Conservation (phyloP, 2,329 filamentous ascomycete species). For the Peltaster fructicola region DNA sequence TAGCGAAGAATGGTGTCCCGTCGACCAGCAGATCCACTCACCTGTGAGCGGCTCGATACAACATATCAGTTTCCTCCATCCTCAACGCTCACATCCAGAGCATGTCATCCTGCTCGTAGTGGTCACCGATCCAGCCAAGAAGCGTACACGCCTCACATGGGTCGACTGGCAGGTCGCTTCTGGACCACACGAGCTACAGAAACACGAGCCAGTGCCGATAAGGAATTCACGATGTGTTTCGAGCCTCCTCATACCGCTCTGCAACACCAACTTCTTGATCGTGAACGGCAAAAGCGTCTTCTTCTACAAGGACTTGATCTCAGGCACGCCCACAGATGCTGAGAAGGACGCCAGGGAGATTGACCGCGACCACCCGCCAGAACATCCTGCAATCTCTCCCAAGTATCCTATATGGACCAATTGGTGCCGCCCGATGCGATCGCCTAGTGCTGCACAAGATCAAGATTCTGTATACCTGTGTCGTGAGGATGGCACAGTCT, state of each 20-base stretch:
- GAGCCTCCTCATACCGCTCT: constrained; percentile 24
- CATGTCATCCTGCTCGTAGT: constrained; percentile 62
- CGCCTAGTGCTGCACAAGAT: constrained; percentile 40
- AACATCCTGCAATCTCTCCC: constrained; percentile 11
- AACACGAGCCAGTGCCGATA: constrained; percentile 12
- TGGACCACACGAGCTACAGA: constrained; percentile 8
- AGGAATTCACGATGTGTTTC: constrained; percentile 12
- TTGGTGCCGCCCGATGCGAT: constrained; percentile 64
- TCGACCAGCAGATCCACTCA: constrained; percentile 34
- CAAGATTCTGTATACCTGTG: constrained; percentile 73
- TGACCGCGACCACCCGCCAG: constrained; percentile 3
- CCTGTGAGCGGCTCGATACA: constrained; percentile 55
- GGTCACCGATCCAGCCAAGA: constrained; percentile 24
- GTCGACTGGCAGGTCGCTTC: constrained; percentile 16
- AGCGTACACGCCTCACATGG: constrained; percentile 23
- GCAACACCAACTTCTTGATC: constrained; percentile 24
- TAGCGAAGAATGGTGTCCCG: constrained; percentile 38
- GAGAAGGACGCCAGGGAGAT: constrained; percentile 4
- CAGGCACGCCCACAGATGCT: constrained; percentile 21
- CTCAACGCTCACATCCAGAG: constrained; percentile 41
- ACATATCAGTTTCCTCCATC: constrained; percentile 72
- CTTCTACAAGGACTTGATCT: constrained; percentile 23
- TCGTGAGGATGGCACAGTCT: constrained; percentile 69
- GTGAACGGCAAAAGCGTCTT: constrained; percentile 21
- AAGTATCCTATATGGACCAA: constrained; percentile 44